Conservation (phyloP, 1,284 basidiomycete species). For the Pascua sp. region DNA sequence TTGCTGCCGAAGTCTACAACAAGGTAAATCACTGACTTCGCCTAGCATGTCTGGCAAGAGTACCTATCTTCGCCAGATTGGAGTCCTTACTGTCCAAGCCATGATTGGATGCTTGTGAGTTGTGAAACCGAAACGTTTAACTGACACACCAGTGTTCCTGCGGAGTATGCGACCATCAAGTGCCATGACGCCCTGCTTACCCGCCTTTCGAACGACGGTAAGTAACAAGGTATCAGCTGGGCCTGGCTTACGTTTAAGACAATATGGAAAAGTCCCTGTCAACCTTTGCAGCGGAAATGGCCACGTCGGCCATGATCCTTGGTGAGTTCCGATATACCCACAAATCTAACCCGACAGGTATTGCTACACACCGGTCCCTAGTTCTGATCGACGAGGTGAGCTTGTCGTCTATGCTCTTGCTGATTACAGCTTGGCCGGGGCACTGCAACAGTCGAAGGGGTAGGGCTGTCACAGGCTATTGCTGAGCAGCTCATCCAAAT, state of each 20-base stretch:
- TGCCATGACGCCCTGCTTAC: conserved; percentile 79
- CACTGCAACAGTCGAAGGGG: conserved; percentile 78
- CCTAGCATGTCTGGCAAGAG: conserved; percentile 86
- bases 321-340: conserved; percentile 48
- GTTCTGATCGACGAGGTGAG: conserved; percentile 85
- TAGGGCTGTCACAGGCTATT: conserved; percentile 87
- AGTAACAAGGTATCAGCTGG: conserved; percentile 13
- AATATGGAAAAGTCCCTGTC: conserved; percentile 75
- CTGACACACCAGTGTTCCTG: conserved; percentile 60
- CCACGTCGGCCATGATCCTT: conserved; percentile 80
- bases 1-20: conserved; percentile 3
- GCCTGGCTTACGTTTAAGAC: conserved; percentile 23
- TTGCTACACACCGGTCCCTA: conserved; percentile 69
- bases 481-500: conserved; percentile 75
- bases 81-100: conserved; percentile 76
- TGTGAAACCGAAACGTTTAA: not conserved
- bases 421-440: conserved; percentile 56
- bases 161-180: conserved; percentile 79
- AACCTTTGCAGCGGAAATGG: conserved; percentile 91
- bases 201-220: conserved; percentile 77
- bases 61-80: conserved; percentile 84
- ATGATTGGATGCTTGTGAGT: conserved; percentile 75
- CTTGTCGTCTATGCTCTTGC: conserved; percentile 18
- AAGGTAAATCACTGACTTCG: not conserved
- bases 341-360: conserved; percentile 52